phyloP scores from a whole-genome alignment of 2,329 filamentous ascomycete genomes.

The Ilyonectria destructans region DNA sequence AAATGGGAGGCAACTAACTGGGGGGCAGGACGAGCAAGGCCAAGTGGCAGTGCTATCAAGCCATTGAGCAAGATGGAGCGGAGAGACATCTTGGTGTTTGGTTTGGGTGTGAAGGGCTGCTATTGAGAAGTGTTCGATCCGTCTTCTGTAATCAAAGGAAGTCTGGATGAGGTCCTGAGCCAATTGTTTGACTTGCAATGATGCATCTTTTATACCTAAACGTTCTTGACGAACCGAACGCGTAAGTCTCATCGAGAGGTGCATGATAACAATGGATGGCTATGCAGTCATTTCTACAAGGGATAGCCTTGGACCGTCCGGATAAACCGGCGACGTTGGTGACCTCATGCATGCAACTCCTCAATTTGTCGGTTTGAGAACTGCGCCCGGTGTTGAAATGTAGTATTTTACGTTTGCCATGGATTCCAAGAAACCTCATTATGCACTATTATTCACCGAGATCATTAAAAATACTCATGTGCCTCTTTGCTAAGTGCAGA shows the following conservation, averaged over 20 bases:
- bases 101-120: background rate
- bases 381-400: no score
- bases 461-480: no score
- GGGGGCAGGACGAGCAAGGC: slow-evolving; percentile 15
- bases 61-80: slow-evolving; percentile 9
- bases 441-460: no score
- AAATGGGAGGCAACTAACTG: slow-evolving; percentile 10
- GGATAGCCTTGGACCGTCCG: background rate
- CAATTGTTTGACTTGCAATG: background rate
- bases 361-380: background rate
- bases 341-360: slow-evolving; percentile 10
- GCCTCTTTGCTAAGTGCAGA: no score
- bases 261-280: background rate
- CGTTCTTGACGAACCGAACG: background rate
- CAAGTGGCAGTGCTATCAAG: slow-evolving; percentile 10
- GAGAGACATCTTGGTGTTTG: slow-evolving; percentile 5
- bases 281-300: background rate
- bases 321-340: slow-evolving; percentile 9
- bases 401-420: no score
- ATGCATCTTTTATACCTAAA: background rate
- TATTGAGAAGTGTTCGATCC: no score
- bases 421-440: no score
- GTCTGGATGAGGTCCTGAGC: background rate
- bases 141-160: no score
- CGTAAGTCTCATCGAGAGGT: background rate